phyloP scores from a whole-genome alignment of 129 eudicot genomes.

The Smallanthus sonchifolius region DNA sequence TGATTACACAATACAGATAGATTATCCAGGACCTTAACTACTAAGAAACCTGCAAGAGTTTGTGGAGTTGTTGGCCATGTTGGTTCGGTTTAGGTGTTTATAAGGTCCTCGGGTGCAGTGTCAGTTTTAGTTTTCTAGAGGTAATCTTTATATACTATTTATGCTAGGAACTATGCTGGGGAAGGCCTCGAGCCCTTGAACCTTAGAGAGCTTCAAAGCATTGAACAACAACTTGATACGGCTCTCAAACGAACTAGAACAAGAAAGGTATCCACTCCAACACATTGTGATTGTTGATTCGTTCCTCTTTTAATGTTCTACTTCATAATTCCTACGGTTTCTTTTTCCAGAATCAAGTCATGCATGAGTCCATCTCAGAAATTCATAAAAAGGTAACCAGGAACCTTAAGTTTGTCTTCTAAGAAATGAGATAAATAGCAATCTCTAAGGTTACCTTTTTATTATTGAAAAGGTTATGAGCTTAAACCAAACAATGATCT shows the following conservation, averaged over 20 bases:
- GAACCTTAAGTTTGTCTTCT: background rate
- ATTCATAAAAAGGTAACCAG: conserved; percentile 72
- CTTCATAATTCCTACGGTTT: background rate
- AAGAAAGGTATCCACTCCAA: conserved; percentile 39
- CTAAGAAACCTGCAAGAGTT: too few relatives aligned
- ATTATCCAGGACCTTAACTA: too few relatives aligned
- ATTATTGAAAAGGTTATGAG: too few relatives aligned
- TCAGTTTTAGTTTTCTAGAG: too few relatives aligned
- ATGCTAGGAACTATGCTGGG: conserved; percentile 59
- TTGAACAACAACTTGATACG: conserved; percentile 73
- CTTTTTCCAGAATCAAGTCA: conserved; percentile 65
- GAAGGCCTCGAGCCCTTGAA: conserved; percentile 58
- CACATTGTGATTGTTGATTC: background rate
- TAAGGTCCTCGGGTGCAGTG: too few relatives aligned
- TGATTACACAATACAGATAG: too few relatives aligned
- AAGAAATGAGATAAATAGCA: background rate
- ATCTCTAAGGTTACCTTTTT: too few relatives aligned
- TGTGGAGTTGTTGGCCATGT: too few relatives aligned
- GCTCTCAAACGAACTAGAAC: conserved; percentile 64
- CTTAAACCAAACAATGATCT: too few relatives aligned
- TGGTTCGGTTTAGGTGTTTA: too few relatives aligned
- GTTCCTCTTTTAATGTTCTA: background rate
- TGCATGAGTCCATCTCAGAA: conserved; percentile 69
- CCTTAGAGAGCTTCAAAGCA: conserved; percentile 66
- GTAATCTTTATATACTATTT: too few relatives aligned